Base-by-base conservation (phyloP, 139 green algal species). In the Asterochloris sp. region DNA sequence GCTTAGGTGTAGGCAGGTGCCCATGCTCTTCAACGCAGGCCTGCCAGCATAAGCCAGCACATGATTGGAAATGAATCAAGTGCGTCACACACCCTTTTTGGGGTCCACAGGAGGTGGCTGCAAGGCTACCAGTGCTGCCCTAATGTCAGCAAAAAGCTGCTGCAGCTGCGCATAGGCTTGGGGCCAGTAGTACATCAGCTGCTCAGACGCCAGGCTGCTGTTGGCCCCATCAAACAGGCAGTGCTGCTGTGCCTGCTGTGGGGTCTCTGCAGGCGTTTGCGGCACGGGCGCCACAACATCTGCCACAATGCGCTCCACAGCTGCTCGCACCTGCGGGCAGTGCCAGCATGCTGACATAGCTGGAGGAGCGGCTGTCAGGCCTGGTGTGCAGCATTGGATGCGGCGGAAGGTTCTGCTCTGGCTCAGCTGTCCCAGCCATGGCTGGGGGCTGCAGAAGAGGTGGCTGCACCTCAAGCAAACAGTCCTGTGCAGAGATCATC, bases 251-350 rank as follows among this genome's bases (percentile, higher is more conserved):
- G 67, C 60, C 60, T 80, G 76, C 76, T 69, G 60, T 17, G 23
- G 1, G 54, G 4, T 23, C 76, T 62, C 67, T 61, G 19, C 60
- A 69, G 76, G 76, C 60, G 61, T n/a, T 69, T 61, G 60, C 23
- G 23, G 23, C 11, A n/a, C 24, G 0, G 1, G 6, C 13, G 76
- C 60, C 24, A 54, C 13, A 10, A 80, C 60, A 47, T 80, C 76
- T 26, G 76, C 76, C 76, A 80, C n/a, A 69, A 80, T 60, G 12
- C 76, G 76, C 60, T 80, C 76, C 76, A 80, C 67, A 12, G 76
- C 60, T 69, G 54, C 60, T 23, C 24, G 12, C 23, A 80, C 76
- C 76, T 80, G 74, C 23, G 24, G 24, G n/a, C n/a, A 71, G 66
- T 24, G 21, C 66, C 66, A 26, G 66, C 66, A 71, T 26, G 66